Base-by-base conservation (phyloP, 2,329 filamentous ascomycete species). In the Zasmidium angulare region DNA sequence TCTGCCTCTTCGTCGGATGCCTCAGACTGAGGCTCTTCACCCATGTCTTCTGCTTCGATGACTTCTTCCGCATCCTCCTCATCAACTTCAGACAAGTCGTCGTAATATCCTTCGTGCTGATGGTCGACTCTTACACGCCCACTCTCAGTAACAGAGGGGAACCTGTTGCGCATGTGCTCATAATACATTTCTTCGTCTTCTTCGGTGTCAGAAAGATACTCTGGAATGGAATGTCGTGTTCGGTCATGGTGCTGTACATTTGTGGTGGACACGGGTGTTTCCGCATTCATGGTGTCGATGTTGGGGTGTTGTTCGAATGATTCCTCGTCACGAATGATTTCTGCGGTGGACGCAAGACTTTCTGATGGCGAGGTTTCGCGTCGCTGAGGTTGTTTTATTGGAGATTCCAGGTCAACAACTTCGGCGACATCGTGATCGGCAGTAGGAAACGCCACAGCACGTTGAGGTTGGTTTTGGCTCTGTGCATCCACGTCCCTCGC, bases 11-110 rank as follows among this genome's bases (percentile, higher is more conserved):
- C 60, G 21, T 56, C 48, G 1, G 56, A 46, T 9, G 54, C 57
- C 26, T 65, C 59, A 22, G 31, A 53, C 22, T 58, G 56, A 6
- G 53, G 50, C 20, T 53, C 50, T 23, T 63, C 59, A 9, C 64
- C 63, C 64, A 63, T 66, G 23, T 65, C 57, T 3, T 43, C 36
- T 3, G 36, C 7, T 31, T 62, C 59, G 22, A 62, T 64, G 11
- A 66, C 58, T 43, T 66, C 60, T 21, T 64, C 63, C 4, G 59
- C 59, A 46, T 68, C 66, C 23, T 64, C 58, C 40, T 61, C 63
- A 51, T 60, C 7, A 40, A 66, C 47, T 10, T 54, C 29, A 26
- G 51, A 53, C 31, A 46, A 7, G 36, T 68, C 66, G 31, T 66
- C 58, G 29, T 61, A 59, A 50, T 60, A 19, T 26, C 62, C 55